Evolutionary conservation across 805 yeast genomes (phyloP).

Genomic region (Wickerhamiella brachini): DNA sequence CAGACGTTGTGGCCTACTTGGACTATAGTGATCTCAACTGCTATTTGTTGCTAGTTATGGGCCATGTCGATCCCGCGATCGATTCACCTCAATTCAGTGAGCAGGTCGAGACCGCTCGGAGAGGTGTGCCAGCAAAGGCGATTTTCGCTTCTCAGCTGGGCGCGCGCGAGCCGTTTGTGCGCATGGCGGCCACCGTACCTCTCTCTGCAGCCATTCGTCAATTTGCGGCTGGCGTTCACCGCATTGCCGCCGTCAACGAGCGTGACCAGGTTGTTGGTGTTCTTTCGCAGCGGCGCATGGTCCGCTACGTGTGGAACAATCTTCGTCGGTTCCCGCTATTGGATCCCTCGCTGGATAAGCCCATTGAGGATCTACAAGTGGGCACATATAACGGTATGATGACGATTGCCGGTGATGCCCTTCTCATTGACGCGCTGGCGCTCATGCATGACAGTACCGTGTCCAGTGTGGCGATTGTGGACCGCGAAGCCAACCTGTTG

Average conservation of each 20-base stretch:
- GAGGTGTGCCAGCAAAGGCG: conserved; percentile 85
- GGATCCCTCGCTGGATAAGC: conserved; percentile 51
- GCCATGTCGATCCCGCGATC: conserved; percentile 36
- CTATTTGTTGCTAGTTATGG: conserved; percentile 69
- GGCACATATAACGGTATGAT: conserved; percentile 58
- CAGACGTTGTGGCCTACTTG: conserved; percentile 39
- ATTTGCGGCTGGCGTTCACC: conserved; percentile 89
- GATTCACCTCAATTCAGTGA: conserved; percentile 24
- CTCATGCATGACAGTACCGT: conserved; percentile 76
- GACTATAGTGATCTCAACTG: conserved; percentile 88
- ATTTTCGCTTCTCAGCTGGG: conserved; percentile 72
- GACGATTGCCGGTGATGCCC: conserved; percentile 75
- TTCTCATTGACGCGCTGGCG: conserved; percentile 71
- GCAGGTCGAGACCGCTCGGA: conserved; percentile 50
- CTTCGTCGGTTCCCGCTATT: conserved; percentile 73
- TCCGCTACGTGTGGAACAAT: conserved; percentile 82
- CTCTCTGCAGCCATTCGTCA: conserved; percentile 68
- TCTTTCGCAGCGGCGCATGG: conserved; percentile 77
- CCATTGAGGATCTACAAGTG: conserved; percentile 56
- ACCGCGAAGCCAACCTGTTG: conserved; percentile 54
- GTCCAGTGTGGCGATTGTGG: conserved; percentile 87
- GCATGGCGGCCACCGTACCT: conserved; percentile 47
- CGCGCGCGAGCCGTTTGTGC: conserved; percentile 66
- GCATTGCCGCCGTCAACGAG: conserved; percentile 64
- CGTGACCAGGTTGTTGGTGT: conserved; percentile 58